phyloP scores from a whole-genome alignment of 2,329 filamentous ascomycete genomes.

The Xylaria sp. region DNA sequence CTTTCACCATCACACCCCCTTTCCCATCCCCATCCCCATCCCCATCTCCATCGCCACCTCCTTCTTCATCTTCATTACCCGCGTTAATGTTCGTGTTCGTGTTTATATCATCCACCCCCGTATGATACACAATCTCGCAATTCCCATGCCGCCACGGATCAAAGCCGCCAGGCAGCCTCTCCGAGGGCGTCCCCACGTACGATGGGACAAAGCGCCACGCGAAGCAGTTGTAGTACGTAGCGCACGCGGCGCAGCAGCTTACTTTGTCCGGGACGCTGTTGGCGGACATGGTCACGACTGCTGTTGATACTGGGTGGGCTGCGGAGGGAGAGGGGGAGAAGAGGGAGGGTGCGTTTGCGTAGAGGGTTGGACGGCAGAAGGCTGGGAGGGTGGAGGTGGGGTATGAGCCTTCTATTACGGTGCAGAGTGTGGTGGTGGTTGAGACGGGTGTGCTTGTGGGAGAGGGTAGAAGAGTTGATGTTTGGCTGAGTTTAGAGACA shows the following conservation, averaged over 20 bases:
- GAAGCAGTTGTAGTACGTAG: constrained; percentile 48
- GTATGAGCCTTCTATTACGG: constrained; percentile 43
- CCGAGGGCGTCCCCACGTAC: constrained; percentile 39
- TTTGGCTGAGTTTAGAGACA: neutral
- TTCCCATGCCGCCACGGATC: constrained; percentile 48
- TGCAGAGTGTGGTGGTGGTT: constrained; percentile 38
- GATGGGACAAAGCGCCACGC: constrained; percentile 48
- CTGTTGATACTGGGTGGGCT: constrained; percentile 30
- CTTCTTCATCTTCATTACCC: neutral
- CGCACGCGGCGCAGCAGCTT: constrained; percentile 48
- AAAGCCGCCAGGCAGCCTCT: constrained; percentile 46
- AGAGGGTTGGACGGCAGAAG: constrained; percentile 48
- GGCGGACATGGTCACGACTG: constrained; percentile 42
- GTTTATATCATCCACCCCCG: constrained; percentile 2
- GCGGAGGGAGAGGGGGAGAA: constrained; percentile 5
- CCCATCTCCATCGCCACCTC: neutral
- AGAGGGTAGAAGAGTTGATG: neutral
- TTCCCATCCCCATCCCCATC: neutral
- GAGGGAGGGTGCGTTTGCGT: constrained; percentile 43
- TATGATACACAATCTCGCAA: constrained; percentile 47
- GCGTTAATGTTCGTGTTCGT: neutral
- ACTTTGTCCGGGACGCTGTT: constrained; percentile 46
- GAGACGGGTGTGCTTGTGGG: neutral
- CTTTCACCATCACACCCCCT: constrained; percentile 1
- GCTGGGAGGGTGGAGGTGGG: constrained; percentile 46